phyloP scores from a whole-genome alignment of 169 alveolate genomes.

The Prorocentrum cordatum region DNA sequence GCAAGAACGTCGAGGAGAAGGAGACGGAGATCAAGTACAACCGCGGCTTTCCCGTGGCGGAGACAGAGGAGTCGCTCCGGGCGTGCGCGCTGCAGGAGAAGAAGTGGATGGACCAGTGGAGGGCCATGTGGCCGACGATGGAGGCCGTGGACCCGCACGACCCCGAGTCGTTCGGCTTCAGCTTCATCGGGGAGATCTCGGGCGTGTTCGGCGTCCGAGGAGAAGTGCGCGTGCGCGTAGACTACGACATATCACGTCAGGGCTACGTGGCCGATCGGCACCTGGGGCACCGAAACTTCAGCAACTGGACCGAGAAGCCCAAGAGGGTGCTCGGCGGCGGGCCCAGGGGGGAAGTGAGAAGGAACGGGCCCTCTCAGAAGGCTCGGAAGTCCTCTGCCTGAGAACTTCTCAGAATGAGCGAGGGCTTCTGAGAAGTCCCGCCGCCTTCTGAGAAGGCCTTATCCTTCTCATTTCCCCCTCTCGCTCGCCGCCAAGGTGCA shows the following conservation, averaged over 20 bases:
- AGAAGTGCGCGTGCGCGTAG: constrained; percentile 40
- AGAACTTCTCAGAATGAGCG: no score
- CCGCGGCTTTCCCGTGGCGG: constrained; percentile 45
- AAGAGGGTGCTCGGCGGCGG: not conserved
- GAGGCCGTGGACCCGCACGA: constrained; percentile 46
- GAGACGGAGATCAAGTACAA: constrained; percentile 30
- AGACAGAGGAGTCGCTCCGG: constrained; percentile 4
- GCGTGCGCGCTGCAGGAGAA: not conserved
- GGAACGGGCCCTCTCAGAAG: no score
- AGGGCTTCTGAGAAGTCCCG: no score
- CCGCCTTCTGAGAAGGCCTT: no score
- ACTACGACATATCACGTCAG: constrained; percentile 6
- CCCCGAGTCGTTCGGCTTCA: constrained; percentile 57
- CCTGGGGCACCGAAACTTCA: constrained; percentile 25
- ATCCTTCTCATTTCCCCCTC: no score
- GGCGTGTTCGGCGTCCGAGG: constrained; percentile 16
- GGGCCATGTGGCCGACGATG: not conserved
- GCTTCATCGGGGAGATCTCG: constrained; percentile 17
- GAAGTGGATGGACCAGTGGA: constrained; percentile 54
- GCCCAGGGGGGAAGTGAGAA: no score
- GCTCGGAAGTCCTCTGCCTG: no score
- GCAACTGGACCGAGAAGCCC: constrained; percentile 44
- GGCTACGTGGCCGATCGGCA: not conserved
- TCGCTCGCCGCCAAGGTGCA: constrained; percentile 19
- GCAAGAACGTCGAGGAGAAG: constrained; percentile 40